phyloP scores from a whole-genome alignment of 306 rosid species.

The Trifolium repens region DNA sequence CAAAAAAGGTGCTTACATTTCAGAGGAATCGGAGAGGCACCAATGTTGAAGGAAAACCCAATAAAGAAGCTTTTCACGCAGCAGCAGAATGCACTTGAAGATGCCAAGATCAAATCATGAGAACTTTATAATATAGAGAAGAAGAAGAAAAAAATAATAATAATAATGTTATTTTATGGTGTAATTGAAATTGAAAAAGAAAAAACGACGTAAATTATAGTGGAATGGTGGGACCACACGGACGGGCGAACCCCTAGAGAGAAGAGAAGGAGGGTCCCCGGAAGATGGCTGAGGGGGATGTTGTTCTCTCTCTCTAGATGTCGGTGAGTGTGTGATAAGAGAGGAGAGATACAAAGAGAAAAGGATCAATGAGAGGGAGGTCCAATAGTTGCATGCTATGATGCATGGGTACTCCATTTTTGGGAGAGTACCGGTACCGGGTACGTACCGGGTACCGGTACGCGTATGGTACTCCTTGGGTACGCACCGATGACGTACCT shows the following conservation, averaged over 20 bases:
- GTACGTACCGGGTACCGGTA: too few species aligned
- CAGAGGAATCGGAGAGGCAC: background rate
- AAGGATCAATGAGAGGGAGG: background rate
- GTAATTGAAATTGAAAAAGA: background rate
- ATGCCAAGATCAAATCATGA: background rate
- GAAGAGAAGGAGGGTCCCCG: constrained; percentile 11
- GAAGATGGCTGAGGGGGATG: background rate
- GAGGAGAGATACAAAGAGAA: background rate
- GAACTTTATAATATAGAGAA: background rate
- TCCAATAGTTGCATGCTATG: background rate
- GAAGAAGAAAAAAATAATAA: background rate
- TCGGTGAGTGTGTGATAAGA: background rate
- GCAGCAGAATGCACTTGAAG: background rate
- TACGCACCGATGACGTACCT: too few species aligned
- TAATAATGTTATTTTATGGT: too few species aligned
- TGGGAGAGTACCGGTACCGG: too few species aligned
- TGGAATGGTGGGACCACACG: background rate
- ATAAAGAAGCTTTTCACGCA: background rate
- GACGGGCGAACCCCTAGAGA: background rate
- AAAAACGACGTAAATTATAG: background rate
- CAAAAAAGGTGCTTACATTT: background rate
- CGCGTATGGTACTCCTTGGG: too few species aligned
- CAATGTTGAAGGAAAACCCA: background rate
- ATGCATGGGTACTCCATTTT: too few species aligned
- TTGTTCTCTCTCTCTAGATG: background rate